Base-by-base conservation (phyloP, 2,329 filamentous ascomycete species). In the Aspergillus pseudotamarii region DNA sequence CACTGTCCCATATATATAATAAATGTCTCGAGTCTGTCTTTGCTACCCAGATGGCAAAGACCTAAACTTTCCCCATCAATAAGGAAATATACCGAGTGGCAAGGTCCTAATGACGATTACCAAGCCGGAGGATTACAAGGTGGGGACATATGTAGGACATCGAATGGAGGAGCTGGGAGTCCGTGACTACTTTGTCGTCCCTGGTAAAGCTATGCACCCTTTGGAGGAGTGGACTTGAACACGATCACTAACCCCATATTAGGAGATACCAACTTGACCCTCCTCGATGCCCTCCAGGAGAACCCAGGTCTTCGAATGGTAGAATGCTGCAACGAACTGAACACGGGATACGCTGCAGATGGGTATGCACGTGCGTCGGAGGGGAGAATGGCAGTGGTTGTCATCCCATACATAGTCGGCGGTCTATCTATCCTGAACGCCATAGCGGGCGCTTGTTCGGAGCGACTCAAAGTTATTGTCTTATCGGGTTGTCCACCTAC, bases 331-430 rank as follows among this genome's bases (percentile, higher is more conserved):
- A 67, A 67, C 23, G 66, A 66, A 43, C 21, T 67, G 23, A 67
- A 67, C 30, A 51, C 59, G 1, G 66, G 66, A 10, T 67, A 67
- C 30, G 64, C 66, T 11, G 66, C 66, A 8, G 66, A 67, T 26
- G 66, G 66, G 5, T 67, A 66, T 26, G 64, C 66, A 5, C 64
- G 66, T 4, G 34, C 55, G 1, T 65, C 61, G 6, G 19, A 48
- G 6, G 23, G 51, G 2, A 55, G 46, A 9, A 53, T 64, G 9
- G 66, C 64, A 4, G 57, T 63, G 28, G 55, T 63, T 3, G 38
- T 67, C 1, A 48, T 66, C 8, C 60, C 66, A 6, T 67, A 62
- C 30, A 61, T 64, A 11, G 66, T 67, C 4, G 66, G 66, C 9
- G 58, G 61, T 4, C 41, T 67, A 0, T 67, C 66, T 0, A 23